These are phyloP conservation scores for Syncephalastrum monosporum DNA, from an alignment of 371 early-diverging fungal species.

Conservation along the genomic window DNA sequence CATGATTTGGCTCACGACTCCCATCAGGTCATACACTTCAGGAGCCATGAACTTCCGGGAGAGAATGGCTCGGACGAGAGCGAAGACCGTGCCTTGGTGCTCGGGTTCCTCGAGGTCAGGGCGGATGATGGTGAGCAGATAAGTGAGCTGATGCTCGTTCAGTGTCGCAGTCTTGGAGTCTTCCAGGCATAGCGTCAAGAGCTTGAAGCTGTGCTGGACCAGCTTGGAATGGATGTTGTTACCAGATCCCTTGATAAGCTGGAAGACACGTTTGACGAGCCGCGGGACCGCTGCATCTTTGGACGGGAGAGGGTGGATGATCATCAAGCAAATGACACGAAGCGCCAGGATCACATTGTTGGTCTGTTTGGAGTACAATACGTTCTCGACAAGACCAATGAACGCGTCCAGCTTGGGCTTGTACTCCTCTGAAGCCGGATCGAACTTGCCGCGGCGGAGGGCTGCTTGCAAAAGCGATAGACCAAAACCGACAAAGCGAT, in stretches of 20 bases:
- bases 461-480: conserved; percentile 71
- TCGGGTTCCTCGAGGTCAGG: conserved; percentile 91
- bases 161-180: conserved; percentile 61
- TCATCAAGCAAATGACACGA: conserved; percentile 67
- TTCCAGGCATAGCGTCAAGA: conserved; percentile 76
- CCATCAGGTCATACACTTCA: conserved; percentile 92
- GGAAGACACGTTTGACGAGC: conserved; percentile 75
- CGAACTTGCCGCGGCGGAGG: conserved; percentile 68
- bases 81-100: conserved; percentile 80
- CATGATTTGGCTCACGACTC: conserved; percentile 73
- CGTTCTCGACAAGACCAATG: conserved; percentile 78
- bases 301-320: conserved; percentile 69
- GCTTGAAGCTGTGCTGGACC: conserved; percentile 77
- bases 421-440: conserved; percentile 51
- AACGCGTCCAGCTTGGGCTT: conserved; percentile 74
- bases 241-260: conserved; percentile 64
- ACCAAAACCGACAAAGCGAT: conserved; percentile 93
- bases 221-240: conserved; percentile 65
- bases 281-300: conserved; percentile 65
- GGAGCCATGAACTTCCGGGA: conserved; percentile 80
- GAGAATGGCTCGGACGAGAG: conserved; percentile 83
- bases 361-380: conserved; percentile 77
- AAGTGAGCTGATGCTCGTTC: conserved; percentile 74
- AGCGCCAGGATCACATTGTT: conserved; percentile 68
- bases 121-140: conserved; percentile 74